Evolutionary conservation across 345 rosid species (phyloP), one percentile per base, ranked within the genome.

Genomic region (Salix viminalis): DNA sequence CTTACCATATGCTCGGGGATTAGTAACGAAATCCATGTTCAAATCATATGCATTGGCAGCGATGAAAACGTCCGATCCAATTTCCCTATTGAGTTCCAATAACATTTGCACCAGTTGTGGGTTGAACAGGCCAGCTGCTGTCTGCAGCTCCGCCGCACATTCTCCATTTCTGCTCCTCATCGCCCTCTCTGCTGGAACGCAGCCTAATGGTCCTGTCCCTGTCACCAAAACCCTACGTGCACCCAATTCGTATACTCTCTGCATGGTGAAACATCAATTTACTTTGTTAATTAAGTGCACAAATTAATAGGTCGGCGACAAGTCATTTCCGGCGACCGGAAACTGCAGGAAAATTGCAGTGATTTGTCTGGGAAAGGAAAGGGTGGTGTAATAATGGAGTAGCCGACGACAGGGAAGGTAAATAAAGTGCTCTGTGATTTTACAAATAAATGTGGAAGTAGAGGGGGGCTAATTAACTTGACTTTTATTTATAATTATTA

Each of bases 181-280:
- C 4, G 91, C 97, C 58, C 87, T 70, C 67, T 92, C 98, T 0
- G 95, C 90, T 0, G 97, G 98, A 32, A 85, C 95, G 71, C 98
- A 94, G 0, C 97, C 97, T 74, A 94, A 5, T 13, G 97, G 98
- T 66, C 98, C 97, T 0, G 93, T 89, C 13, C 97, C 98, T 0
- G 95, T 92, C 87, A 94, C 98, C 50, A 94, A 67, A 58, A 94
- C 95, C 84, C 91, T 86, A 23, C 95, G 78, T 21, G 91, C 98
- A 72, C 98, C 97, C 39, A 94, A 78, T 12, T 85, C 83, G 71
- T 87, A 76, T 37, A 88, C 34, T 71, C 86, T 90, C 98, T 91
- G 84, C 41, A 56, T 16, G 16, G 16, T 54, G 16, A 52, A 50
- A 50, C 19, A 75, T 1, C n/a, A n/a, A 56, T 3, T 9, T 23